phyloP scores from a whole-genome alignment of 225 moss, liverwort and hornwort genomes.

The Bryoerythrophyllum caledonicum region DNA sequence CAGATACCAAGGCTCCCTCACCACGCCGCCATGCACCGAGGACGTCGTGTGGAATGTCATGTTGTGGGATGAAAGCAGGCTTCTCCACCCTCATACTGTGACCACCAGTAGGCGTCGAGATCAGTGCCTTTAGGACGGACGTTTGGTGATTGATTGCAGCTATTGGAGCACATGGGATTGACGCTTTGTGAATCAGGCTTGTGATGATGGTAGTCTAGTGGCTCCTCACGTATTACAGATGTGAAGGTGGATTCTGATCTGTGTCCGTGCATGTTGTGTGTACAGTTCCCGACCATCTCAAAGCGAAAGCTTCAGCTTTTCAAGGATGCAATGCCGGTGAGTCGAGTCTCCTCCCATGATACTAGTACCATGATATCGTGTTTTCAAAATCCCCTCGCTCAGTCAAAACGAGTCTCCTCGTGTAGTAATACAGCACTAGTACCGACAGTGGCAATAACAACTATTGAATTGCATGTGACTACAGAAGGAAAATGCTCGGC shows the following conservation, averaged over 20 bases:
- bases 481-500: neutral
- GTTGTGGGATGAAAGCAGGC: conserved; percentile 31
- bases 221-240: too few relatives aligned
- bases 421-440: neutral
- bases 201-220: too few relatives aligned
- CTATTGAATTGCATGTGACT: neutral
- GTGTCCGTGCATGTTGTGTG: neutral
- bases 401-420: neutral
- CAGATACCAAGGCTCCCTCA: conserved; percentile 33
- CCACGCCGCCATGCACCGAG: conserved; percentile 31
- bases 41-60: conserved; percentile 18
- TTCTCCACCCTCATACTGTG: neutral
- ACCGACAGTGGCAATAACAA: neutral
- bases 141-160: too few relatives aligned
- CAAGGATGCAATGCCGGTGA: neutral
- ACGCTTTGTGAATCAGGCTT: too few relatives aligned
- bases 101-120: too few relatives aligned
- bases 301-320: neutral
- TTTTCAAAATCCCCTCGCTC: neutral
- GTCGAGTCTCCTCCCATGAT: neutral
- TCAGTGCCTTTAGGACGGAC: too few relatives aligned
- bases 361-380: neutral
- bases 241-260: neutral
- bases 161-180: neutral
- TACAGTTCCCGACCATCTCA: neutral